These are phyloP conservation scores for Xylariaceae sp. DNA, from an alignment of 2,329 filamentous ascomycete species.

Conservation along the genomic window DNA sequence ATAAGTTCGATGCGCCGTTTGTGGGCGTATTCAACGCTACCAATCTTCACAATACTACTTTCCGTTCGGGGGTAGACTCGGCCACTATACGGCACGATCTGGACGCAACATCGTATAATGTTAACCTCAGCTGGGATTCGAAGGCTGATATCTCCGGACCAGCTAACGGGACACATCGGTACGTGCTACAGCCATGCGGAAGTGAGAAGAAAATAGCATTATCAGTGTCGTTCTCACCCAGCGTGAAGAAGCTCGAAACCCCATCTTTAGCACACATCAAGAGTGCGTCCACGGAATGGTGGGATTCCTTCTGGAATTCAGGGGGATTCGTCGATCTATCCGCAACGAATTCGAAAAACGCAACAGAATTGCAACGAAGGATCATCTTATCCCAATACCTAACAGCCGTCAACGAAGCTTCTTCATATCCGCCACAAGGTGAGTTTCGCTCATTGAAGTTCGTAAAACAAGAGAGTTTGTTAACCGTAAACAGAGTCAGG, in stretches of 20 bases:
- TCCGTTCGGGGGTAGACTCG: constrained; percentile 29
- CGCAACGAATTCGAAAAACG: constrained; percentile 36
- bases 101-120: constrained; percentile 41
- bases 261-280: constrained; percentile 28
- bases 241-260: constrained; percentile 18
- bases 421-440: constrained; percentile 45
- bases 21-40: constrained; percentile 50
- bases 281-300: constrained; percentile 39
- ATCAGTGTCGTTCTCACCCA: constrained; percentile 34
- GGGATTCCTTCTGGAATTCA: constrained; percentile 46
- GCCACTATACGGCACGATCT: constrained; percentile 43
- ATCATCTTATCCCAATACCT: constrained; percentile 52
- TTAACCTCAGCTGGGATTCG: constrained; percentile 38
- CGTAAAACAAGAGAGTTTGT: neutral
- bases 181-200: constrained; percentile 35
- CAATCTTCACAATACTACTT: constrained; percentile 39
- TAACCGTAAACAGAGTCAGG: constrained; percentile 23
- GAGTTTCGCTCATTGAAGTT: neutral
- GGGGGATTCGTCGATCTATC: constrained; percentile 52
- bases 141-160: constrained; percentile 35
- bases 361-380: constrained; percentile 48
- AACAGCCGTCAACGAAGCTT: constrained; percentile 49
- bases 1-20: constrained; percentile 53
- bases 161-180: constrained; percentile 39
- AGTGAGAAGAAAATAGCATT: constrained; percentile 29